Percentiles rank a stretch among this genome's conserved stretches.
phyloP scores from a whole-genome alignment of 495 filamentous ascomycete genomes.

The Xylaria palmicola region DNA sequence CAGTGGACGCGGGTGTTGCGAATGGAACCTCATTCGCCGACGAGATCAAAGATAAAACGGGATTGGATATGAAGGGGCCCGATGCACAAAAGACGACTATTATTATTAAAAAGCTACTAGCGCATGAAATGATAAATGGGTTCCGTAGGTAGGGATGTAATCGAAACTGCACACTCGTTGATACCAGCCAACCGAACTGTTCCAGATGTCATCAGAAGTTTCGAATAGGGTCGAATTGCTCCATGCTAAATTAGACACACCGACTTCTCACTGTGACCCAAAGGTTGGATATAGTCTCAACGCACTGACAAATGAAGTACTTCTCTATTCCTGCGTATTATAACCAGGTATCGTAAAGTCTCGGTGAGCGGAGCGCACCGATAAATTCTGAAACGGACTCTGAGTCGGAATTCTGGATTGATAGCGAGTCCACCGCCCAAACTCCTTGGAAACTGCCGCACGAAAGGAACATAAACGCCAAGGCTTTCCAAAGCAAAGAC shows the following conservation, averaged over 20 bases:
- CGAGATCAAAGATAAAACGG: not conserved
- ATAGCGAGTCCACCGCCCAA: conserved; percentile 1
- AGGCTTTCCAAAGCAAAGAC: conserved; percentile 11
- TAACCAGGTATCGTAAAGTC: not conserved
- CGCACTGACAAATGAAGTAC: not conserved
- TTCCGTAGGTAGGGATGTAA: not conserved
- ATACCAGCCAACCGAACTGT: too few relatives aligned
- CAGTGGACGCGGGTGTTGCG: not conserved
- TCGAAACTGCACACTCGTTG: not conserved
- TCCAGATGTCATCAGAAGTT: too few relatives aligned
- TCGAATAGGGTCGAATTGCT: not conserved
- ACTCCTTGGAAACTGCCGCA: conserved; percentile 3
- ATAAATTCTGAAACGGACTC: not conserved
- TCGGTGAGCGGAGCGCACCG: not conserved
- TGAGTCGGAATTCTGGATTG: conserved; percentile 1
- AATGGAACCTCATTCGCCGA: not conserved
- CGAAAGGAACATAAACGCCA: conserved; percentile 13
- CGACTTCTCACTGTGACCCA: not conserved
- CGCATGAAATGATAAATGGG: not conserved
- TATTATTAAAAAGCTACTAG: not conserved
- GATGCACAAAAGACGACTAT: not conserved
- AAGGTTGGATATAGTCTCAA: not conserved
- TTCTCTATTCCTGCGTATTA: not conserved
- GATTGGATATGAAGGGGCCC: not conserved
- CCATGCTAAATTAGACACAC: not conserved